phyloP scores from a whole-genome alignment of 208 protist genomes.

The Zelonia costaricensis region DNA sequence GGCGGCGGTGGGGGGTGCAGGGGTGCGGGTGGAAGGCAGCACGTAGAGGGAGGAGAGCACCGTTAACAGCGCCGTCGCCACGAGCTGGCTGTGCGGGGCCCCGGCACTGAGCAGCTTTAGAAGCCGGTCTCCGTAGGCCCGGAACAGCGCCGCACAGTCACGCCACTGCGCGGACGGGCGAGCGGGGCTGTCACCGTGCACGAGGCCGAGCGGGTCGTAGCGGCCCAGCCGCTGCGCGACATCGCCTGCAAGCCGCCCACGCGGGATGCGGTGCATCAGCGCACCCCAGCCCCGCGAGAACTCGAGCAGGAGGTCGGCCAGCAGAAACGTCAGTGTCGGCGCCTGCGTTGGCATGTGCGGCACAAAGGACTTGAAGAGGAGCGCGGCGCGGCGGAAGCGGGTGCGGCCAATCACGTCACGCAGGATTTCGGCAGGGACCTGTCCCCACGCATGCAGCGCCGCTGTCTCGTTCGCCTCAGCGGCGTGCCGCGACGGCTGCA shows the following conservation, averaged over 20 bases:
- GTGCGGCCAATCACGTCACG: slow-evolving; percentile 57
- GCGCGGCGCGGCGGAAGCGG: slow-evolving; percentile 60
- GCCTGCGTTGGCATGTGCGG: slow-evolving; percentile 68
- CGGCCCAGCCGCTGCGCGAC: slow-evolving; percentile 7
- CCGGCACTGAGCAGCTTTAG: slow-evolving; percentile 45
- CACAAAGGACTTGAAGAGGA: slow-evolving; percentile 68
- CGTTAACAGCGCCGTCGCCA: slow-evolving; percentile 46
- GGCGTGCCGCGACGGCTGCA: neutral
- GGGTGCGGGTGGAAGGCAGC: slow-evolving; percentile 30
- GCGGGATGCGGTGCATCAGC: slow-evolving; percentile 9
- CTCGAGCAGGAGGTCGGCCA: slow-evolving; percentile 23
- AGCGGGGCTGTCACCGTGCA: neutral
- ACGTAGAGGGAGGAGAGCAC: slow-evolving; percentile 54
- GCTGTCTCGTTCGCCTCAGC: slow-evolving; percentile 7
- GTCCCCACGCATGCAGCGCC: slow-evolving; percentile 29
- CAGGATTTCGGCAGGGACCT: slow-evolving; percentile 43
- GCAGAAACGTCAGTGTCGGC: slow-evolving; percentile 30
- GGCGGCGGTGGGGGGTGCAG: neutral
- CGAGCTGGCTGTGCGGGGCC: slow-evolving; percentile 45
- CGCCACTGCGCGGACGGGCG: slow-evolving; percentile 9
- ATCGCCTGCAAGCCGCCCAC: slow-evolving; percentile 3
- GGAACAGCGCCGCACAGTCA: slow-evolving; percentile 20
- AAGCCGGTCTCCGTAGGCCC: slow-evolving; percentile 30
- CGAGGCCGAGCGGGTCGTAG: slow-evolving; percentile 16
- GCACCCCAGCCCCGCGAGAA: slow-evolving; percentile 24